Evolutionary conservation across 495 filamentous ascomycete genomes (phyloP).

Genomic region (Podospora bellae-mahoneyi): DNA sequence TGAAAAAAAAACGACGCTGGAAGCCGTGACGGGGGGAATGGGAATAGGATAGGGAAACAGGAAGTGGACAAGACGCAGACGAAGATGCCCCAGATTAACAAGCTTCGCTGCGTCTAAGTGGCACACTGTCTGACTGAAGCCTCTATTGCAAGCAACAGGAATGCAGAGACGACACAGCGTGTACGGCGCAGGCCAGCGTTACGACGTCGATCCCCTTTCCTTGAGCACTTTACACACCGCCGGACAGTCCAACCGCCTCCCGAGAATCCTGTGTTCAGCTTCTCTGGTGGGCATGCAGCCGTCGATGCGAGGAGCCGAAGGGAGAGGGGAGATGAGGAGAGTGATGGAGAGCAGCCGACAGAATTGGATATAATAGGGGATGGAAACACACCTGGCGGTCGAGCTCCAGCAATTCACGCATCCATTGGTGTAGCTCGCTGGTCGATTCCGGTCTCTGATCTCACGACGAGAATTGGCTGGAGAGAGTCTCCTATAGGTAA

Average conservation of each 20-base stretch:
- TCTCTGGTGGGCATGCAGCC: neutral
- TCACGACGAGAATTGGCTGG: neutral
- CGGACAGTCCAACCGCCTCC: neutral
- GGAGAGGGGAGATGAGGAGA: no score
- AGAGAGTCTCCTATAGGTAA: neutral
- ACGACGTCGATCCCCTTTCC: neutral
- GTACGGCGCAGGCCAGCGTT: neutral
- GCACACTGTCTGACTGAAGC: slow-evolving; percentile 7
- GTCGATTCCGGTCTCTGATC: neutral
- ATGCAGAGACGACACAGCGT: neutral
- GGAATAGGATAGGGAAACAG: neutral
- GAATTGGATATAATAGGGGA: neutral
- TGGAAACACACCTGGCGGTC: neutral
- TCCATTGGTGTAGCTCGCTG: neutral
- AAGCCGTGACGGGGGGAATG: slow-evolving; percentile 11
- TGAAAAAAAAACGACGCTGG: slow-evolving; percentile 23
- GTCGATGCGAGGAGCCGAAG: neutral
- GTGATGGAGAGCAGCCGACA: neutral
- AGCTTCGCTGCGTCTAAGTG: neutral
- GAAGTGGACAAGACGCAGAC: slow-evolving; percentile 1
- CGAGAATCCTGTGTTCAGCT: neutral
- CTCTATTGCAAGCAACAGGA: neutral
- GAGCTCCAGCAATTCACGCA: neutral
- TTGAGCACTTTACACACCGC: neutral
- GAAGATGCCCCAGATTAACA: slow-evolving; percentile 5